phyloP scores from a whole-genome alignment of 1,284 basidiomycete species.

The Microbotryomycetes sp. region DNA sequence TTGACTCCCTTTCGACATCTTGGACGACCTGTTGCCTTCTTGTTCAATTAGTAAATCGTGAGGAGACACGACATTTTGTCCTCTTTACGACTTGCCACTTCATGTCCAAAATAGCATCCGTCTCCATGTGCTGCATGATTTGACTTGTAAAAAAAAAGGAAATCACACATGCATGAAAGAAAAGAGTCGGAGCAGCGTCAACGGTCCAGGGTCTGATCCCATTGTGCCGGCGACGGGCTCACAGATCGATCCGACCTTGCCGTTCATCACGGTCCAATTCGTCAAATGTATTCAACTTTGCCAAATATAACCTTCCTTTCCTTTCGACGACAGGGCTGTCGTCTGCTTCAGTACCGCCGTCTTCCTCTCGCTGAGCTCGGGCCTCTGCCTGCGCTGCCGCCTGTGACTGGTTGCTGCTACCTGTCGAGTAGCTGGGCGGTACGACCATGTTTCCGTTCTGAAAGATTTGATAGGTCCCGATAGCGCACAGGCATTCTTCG shows the following conservation, averaged over 20 bases:
- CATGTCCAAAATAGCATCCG: slow-evolving; percentile 70
- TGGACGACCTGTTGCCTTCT: slow-evolving; percentile 18
- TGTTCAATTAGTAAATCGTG: not conserved
- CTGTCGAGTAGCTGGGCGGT: no score
- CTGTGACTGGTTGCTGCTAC: no score
- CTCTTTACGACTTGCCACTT: slow-evolving; percentile 63
- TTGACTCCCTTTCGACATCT: slow-evolving; percentile 9
- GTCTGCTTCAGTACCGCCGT: not conserved
- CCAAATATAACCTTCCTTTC: not conserved
- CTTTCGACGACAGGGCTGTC: not conserved
- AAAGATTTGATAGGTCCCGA: not conserved
- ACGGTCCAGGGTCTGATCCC: no score
- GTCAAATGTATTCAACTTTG: not conserved
- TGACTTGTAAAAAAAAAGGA: not conserved
- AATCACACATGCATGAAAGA: no score
- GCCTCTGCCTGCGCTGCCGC: no score
- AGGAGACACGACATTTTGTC: not conserved
- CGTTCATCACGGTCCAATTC: not conserved
- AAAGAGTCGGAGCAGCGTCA: no score
- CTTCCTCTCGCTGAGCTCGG: no score
- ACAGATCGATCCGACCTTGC: not conserved
- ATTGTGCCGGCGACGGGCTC: no score
- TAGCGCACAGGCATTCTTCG: not conserved
- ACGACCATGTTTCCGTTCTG: not conserved
- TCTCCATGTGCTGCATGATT: not conserved